Evolutionary conservation across 306 rosid genomes (phyloP).

Genomic region (Sphenostylis stenocarpa): DNA sequence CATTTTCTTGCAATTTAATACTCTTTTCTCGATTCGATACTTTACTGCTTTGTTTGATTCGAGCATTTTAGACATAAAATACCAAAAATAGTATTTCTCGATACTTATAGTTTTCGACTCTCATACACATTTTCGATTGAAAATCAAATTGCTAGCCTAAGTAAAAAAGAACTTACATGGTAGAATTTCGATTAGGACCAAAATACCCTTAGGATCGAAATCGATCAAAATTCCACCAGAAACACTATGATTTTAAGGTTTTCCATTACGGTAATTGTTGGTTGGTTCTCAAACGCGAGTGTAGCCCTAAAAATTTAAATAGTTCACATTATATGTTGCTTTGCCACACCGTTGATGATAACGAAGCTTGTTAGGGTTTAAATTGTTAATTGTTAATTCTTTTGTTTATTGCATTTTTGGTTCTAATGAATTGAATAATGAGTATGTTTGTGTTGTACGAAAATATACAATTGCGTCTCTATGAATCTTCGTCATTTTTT

Average conservation of each 20-base stretch:
- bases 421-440: neutral
- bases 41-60: too few relatives aligned
- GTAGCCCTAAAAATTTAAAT: neutral
- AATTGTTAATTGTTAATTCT: neutral
- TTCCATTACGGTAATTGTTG: neutral
- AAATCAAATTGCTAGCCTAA: too few relatives aligned
- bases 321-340: neutral
- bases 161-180: too few relatives aligned
- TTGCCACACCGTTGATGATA: neutral
- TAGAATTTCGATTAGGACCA: too few relatives aligned
- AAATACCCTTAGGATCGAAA: too few relatives aligned
- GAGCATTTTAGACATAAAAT: too few relatives aligned
- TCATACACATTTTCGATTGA: too few relatives aligned
- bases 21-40: too few relatives aligned
- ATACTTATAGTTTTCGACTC: too few relatives aligned
- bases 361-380: neutral
- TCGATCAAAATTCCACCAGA: too few relatives aligned
- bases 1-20: too few relatives aligned
- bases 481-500: neutral
- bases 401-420: neutral
- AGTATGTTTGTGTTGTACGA: neutral
- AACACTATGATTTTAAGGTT: neutral
- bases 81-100: too few relatives aligned
- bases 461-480: neutral
- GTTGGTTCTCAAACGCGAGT: neutral